A percentile compares a stretch with the other conserved stretches of the same genome.
phyloP scores from a whole-genome alignment of 345 rosid genomes.

The Eucalyptus curtisii region DNA sequence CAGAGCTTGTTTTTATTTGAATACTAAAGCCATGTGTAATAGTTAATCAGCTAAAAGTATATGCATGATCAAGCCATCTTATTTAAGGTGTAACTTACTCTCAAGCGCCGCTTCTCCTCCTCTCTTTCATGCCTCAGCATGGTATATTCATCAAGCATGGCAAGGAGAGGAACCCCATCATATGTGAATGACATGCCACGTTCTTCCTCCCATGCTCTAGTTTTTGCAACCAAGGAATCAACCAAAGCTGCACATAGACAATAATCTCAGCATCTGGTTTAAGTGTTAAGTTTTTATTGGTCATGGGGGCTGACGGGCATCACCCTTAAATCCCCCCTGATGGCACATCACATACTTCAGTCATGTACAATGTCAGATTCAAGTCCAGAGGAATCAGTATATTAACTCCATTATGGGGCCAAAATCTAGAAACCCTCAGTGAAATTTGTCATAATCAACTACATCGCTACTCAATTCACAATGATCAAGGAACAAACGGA shows the following conservation, averaged over 20 bases:
- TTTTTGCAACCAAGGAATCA: constrained; percentile 77
- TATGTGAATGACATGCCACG: constrained; percentile 47
- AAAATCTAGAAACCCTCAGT: neutral
- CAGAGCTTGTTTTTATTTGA: neutral
- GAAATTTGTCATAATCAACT: neutral
- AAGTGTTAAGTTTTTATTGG: neutral
- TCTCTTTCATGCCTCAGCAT: constrained; percentile 91
- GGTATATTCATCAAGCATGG: constrained; percentile 93
- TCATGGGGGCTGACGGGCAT: neutral
- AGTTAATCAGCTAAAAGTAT: neutral
- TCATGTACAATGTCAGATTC: neutral
- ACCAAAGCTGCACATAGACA: constrained; percentile 44
- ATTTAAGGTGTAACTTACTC: constrained; percentile 26
- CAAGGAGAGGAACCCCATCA: constrained; percentile 90
- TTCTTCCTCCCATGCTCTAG: constrained; percentile 85
- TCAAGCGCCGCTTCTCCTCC: constrained; percentile 80
- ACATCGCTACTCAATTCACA: neutral
- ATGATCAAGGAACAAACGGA: neutral
- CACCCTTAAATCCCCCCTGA: neutral
- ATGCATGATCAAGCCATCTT: neutral
- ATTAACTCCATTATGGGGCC: neutral
- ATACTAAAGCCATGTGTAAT: neutral
- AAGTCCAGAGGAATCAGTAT: neutral
- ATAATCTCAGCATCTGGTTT: neutral
- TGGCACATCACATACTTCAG: neutral